These are phyloP conservation scores for Lichenothelia convexa DNA, from an alignment of 495 filamentous ascomycete species.

Conservation along the genomic window DNA sequence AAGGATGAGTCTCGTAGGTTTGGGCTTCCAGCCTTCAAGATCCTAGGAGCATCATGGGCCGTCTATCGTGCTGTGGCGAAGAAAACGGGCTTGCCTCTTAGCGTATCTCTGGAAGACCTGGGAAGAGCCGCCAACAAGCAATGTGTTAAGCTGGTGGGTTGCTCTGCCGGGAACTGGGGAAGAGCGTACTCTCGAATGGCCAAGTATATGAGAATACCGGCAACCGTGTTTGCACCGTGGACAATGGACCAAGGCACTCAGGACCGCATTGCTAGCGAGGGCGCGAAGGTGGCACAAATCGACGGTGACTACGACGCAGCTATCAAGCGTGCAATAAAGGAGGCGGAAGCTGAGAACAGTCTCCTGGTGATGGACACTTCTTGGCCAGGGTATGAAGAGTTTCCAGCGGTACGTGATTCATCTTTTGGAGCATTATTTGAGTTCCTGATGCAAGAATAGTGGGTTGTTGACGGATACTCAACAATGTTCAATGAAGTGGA, in stretches of 20 bases:
- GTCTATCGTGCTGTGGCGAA: constrained; percentile 34
- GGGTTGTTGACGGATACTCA: constrained; percentile 57
- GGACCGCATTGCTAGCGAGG: constrained; percentile 37
- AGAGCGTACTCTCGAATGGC: constrained; percentile 50
- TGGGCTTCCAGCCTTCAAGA: constrained; percentile 56
- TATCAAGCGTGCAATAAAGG: constrained; percentile 26
- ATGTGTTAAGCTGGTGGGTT: constrained; percentile 27
- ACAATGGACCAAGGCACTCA: constrained; percentile 32
- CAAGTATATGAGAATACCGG: constrained; percentile 29
- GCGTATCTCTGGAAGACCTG: constrained; percentile 23
- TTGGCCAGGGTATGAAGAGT: constrained; percentile 40
- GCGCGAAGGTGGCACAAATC: constrained; percentile 31
- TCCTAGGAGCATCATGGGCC: constrained; percentile 61
- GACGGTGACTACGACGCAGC: constrained; percentile 42
- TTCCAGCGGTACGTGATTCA: constrained; percentile 27
- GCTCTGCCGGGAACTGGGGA: constrained; percentile 58
- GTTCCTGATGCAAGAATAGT: constrained; percentile 18
- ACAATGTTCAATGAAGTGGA: constrained; percentile 49
- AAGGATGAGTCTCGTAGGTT: constrained; percentile 24
- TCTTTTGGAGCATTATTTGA: not conserved
- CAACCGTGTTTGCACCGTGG: constrained; percentile 36
- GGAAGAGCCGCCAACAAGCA: constrained; percentile 17
- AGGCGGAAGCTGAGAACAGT: constrained; percentile 16
- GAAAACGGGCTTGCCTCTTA: constrained; percentile 21
- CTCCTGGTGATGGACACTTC: constrained; percentile 50